A percentile compares a stretch with the other conserved stretches of the same genome.
These are phyloP conservation scores for Jackrogersella multiformis DNA, from an alignment of 495 filamentous ascomycete genomes.

Conservation along the genomic window DNA sequence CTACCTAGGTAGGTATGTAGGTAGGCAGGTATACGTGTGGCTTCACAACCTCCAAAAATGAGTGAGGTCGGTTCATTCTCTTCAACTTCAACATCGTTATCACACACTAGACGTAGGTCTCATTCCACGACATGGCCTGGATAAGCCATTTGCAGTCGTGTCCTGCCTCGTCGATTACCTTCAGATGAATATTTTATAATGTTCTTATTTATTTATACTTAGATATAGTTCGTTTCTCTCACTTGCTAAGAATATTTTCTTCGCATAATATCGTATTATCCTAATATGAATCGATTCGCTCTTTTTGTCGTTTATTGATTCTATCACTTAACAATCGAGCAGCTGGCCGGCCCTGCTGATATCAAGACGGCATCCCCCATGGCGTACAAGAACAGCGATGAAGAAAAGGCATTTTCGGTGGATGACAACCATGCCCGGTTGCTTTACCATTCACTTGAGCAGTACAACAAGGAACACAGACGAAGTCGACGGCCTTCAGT, in stretches of 20 bases:
- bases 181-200: slow-evolving; percentile 21
- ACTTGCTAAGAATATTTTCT: slow-evolving; percentile 14
- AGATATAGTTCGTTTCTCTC: slow-evolving; percentile 27
- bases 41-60: slow-evolving; percentile 1
- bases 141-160: slow-evolving; percentile 26
- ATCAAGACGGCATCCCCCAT: slow-evolving; percentile 25
- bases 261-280: slow-evolving; percentile 1
- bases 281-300: slow-evolving; percentile 8
- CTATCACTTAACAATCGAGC: not conserved
- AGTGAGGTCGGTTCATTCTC: slow-evolving; percentile 24
- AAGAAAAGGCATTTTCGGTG: slow-evolving; percentile 17
- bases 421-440: slow-evolving; percentile 27
- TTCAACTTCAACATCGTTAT: slow-evolving; percentile 14
- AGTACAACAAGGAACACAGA: slow-evolving; percentile 39
- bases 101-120: slow-evolving; percentile 13
- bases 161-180: slow-evolving; percentile 40
- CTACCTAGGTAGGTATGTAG: no score
- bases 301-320: slow-evolving; percentile 4
- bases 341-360: slow-evolving; percentile 34
- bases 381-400: slow-evolving; percentile 32
- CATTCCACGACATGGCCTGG: slow-evolving; percentile 46
- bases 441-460: slow-evolving; percentile 42
- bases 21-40: not conserved
- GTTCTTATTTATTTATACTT: slow-evolving; percentile 12
- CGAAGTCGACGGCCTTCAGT: slow-evolving; percentile 31